Evolutionary conservation across 2,329 filamentous ascomycete species (phyloP).

Genomic region (Trichophyton verrucosum): DNA sequence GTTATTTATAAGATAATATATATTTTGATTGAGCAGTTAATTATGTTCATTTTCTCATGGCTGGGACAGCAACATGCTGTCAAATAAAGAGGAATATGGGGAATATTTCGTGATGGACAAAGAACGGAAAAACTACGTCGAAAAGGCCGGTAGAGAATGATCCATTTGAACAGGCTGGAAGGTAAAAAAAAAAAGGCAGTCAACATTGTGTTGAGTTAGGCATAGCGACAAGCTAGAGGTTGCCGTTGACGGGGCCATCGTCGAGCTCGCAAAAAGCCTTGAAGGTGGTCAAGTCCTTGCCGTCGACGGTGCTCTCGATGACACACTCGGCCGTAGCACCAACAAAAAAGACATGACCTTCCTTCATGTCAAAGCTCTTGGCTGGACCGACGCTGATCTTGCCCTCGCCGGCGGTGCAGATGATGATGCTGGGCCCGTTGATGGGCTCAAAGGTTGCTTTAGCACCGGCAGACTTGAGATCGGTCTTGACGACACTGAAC

Average conservation of each 20-base stretch:
- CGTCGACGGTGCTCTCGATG: constrained; percentile 51
- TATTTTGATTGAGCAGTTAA: not conserved
- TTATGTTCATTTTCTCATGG: not conserved
- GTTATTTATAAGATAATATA: too few species aligned
- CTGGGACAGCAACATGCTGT: too few species aligned
- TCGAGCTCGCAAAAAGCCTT: constrained; percentile 78
- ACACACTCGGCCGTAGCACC: constrained; percentile 76
- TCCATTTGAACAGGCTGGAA: too few species aligned
- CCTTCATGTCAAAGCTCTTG: constrained; percentile 60
- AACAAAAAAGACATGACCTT: constrained; percentile 70
- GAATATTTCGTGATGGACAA: too few species aligned
- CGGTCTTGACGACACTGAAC: constrained; percentile 76
- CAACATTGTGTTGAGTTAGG: too few species aligned
- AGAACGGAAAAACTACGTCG: too few species aligned
- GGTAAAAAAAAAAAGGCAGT: too few species aligned
- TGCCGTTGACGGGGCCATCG: constrained; percentile 27
- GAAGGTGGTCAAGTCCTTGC: constrained; percentile 68
- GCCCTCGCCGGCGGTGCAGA: constrained; percentile 74
- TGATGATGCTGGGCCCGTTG: constrained; percentile 79
- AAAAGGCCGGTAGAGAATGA: too few species aligned
- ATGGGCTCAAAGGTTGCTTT: constrained; percentile 84
- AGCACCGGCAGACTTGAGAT: constrained; percentile 55
- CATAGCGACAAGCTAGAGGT: constrained; percentile 14
- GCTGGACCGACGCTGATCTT: constrained; percentile 67
- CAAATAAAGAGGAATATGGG: too few species aligned